phyloP scores from a whole-genome alignment of 2,329 filamentous ascomycete genomes.

The Colletotrichum scovillei region DNA sequence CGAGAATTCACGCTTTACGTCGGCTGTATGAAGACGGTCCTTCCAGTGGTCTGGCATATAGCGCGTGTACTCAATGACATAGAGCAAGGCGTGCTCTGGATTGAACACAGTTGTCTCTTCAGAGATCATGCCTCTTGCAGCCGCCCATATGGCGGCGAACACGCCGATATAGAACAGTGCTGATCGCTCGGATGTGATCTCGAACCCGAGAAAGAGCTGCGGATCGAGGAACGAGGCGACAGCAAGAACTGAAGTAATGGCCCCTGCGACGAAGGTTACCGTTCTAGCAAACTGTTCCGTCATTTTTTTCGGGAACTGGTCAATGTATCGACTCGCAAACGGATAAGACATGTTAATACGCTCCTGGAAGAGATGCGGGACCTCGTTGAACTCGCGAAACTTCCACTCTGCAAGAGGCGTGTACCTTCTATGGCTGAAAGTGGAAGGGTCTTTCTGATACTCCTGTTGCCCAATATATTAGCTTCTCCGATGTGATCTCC shows the following conservation, averaged over 20 bases:
- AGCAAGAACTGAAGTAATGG: constrained; percentile 86
- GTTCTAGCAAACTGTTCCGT: constrained; percentile 87
- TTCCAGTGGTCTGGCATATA: constrained; percentile 93
- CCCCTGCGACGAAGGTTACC: constrained; percentile 87
- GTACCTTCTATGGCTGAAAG: constrained; percentile 89
- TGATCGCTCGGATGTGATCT: constrained; percentile 88
- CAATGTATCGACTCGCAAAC: constrained; percentile 90
- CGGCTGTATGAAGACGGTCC: constrained; percentile 89
- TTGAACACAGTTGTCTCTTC: constrained; percentile 93
- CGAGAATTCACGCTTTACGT: constrained; percentile 91
- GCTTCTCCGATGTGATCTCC: neutral
- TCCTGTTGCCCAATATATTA: constrained; percentile 65
- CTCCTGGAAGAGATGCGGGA: constrained; percentile 90
- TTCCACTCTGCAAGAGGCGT: constrained; percentile 97
- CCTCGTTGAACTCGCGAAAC: constrained; percentile 97
- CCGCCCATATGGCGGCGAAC: constrained; percentile 84
- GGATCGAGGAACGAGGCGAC: constrained; percentile 88
- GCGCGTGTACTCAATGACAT: constrained; percentile 92
- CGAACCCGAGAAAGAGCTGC: constrained; percentile 90
- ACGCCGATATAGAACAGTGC: constrained; percentile 91
- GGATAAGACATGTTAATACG: constrained; percentile 95
- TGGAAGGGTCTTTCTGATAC: constrained; percentile 92
- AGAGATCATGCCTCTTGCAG: constrained; percentile 84
- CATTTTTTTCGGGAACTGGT: constrained; percentile 97
- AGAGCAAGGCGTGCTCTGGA: constrained; percentile 87